Evolutionary conservation across 352 stramenopile species (phyloP).

Genomic region (Pythium plurisporium): DNA sequence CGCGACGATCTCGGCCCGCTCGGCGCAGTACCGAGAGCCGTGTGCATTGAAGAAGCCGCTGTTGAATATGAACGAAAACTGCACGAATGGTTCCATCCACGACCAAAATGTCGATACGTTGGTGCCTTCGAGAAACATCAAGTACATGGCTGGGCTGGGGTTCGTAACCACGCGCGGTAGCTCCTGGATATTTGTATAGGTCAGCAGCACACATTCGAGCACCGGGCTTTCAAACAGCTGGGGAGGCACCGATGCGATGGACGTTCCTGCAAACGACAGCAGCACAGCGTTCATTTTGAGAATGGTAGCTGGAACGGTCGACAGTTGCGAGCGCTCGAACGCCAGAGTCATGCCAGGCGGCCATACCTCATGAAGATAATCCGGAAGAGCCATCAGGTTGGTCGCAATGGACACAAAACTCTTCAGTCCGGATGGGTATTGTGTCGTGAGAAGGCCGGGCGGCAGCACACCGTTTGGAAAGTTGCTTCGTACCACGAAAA

Average conservation of each 20-base stretch:
- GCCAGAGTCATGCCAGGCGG: background rate
- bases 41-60: background rate
- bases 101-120: background rate
- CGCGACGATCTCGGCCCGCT: background rate
- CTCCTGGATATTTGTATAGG: background rate
- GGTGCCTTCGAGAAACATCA: background rate
- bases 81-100: background rate
- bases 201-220: background rate
- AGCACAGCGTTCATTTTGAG: background rate
- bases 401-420: background rate
- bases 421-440: background rate
- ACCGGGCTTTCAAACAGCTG: background rate
- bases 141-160: background rate
- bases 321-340: background rate
- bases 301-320: background rate
- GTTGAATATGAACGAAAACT: background rate
- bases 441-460: background rate
- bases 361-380: background rate
- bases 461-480: background rate
- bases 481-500: slow-evolving; percentile 2
- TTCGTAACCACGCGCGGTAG: background rate
- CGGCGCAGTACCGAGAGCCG: background rate
- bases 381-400: background rate
- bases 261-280: background rate
- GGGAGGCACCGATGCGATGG: background rate